A percentile compares a stretch with the other conserved stretches of the same genome.
Evolutionary conservation across 2,329 filamentous ascomycete species (phyloP).

Genomic region (Hypoxylon sp.): DNA sequence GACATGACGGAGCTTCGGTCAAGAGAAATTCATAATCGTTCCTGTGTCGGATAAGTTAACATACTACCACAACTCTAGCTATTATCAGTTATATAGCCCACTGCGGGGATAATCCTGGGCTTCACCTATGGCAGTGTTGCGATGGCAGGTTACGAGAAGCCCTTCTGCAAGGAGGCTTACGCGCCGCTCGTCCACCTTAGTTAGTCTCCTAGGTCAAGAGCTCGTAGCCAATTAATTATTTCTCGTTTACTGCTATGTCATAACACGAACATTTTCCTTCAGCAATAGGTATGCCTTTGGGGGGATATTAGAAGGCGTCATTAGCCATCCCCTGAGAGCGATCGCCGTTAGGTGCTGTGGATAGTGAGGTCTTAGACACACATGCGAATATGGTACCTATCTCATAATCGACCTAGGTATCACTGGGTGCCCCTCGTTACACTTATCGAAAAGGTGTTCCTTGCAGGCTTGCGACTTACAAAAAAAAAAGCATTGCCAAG

Average conservation of each 20-base stretch:
- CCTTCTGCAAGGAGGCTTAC: conserved; percentile 36
- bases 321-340: conserved; percentile 10
- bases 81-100: conserved; percentile 21
- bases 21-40: conserved; percentile 4
- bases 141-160: conserved; percentile 8
- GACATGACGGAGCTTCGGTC: conserved; percentile 8
- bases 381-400: not conserved
- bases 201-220: conserved; percentile 31
- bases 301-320: conserved; percentile 10
- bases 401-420: conserved; percentile 8
- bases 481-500: conserved; percentile 26
- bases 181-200: conserved; percentile 40
- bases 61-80: conserved; percentile 15
- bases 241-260: conserved; percentile 24
- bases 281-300: not conserved
- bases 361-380: not conserved
- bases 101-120: conserved; percentile 36
- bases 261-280: conserved; percentile 13
- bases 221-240: conserved; percentile 36
- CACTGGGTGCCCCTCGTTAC: conserved; percentile 35
- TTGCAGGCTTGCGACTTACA: conserved; percentile 18
- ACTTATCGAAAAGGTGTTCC: conserved; percentile 25
- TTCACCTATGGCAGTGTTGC: conserved; percentile 19
- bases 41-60: conserved; percentile 5
- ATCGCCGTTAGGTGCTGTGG: conserved; percentile 6